Evolutionary conservation across 805 yeast species (phyloP), one percentile per base, ranked within the genome.

Genomic region (Tetrapisispora nanseiensis): DNA sequence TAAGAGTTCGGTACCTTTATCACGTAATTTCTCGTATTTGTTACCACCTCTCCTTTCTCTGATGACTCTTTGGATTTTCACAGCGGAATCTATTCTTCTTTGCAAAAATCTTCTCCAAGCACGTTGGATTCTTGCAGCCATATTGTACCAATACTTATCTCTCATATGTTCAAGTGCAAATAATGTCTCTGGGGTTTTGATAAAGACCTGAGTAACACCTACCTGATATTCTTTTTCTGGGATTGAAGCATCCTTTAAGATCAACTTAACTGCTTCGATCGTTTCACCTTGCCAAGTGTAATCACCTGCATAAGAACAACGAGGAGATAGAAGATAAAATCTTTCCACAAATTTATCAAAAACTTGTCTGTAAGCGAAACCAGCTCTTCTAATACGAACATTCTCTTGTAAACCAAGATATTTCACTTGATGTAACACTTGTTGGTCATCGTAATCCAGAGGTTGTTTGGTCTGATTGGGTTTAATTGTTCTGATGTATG

Each of bases 111-210:
- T 72, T 68, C 98, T 76, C 85, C 97, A 87, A 3, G 98, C 97
- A 51, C 97, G 77, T 69, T 92, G 99, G 52, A 92, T 90, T 54
- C 95, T 78, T 3, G 95, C 89, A 4, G 98, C 98, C 95, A 92
- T 92, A 53, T 85, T 86, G 57, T 86, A 90, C 97, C 98, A 92
- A 61, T 87, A 92, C 67, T 80, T 83, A 56, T 92, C 99, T 62
- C 97, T 77, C 90, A 90, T 79, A 54, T 86, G 90, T 65, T 92
- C 99, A 44, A 92, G 68, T 0, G 96, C 95, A 61, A 92, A 92
- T 55, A 92, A 69, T 0, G 97, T 90, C 61, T 92, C 98, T 9
- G 98, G 98, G 11, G 95, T 86, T 59, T 92, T 92, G 64, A 92
- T 89, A 62, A 92, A 92, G 6, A 92, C 89, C 62, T 87, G 89